Base-by-base conservation (phyloP, 176 grass and related monocot species). In the Areca catechu region DNA sequence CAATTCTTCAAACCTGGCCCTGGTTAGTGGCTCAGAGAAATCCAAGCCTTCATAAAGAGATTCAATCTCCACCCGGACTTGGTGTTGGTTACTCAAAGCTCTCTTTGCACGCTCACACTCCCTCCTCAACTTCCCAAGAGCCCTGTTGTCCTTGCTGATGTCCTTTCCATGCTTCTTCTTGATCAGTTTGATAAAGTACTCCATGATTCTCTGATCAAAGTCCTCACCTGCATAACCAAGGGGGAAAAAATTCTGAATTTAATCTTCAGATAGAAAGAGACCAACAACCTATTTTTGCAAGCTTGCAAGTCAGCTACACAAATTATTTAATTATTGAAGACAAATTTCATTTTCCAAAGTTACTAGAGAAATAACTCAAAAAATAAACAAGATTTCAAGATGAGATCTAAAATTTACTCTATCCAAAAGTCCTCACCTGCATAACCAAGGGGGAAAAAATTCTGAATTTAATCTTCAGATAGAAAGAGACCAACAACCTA, bases 41-140 rank as follows among this genome's bases (percentile, higher is more conserved):
- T 90, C 86, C 51, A 85, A 51, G 49, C 77, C 86, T 24, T 73
- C 74, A 54, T 70, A 68, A 9, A 85, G 62, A 12, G 77, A 88
- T 55, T 88, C 84, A 20, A 88, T 61, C 61, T 84, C 81, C 3
- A 89, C 73, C 7, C 81, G 77, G 19, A 85, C 77, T 61, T 89
- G 81, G 49, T 81, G 77, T 53, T 85, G 86, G 77, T 58, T 85
- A 18, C 77, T 89, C 71, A 85, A 73, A 49, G 81, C 86, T 49
- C 81, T 51, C 74, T 89, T 89, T 58, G 78, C 82, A 51, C 78
- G 86, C 59, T 90, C 86, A 16, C 67, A 74, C 69, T 90, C 86
- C 22, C 82, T 77, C 25, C 77, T 76, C 22, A 89, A 70, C 66
- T 89, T 89, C 0, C 77, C 69, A 0, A 89, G 73, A 37, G 81